A percentile compares a stretch with the other conserved stretches of the same genome.
phyloP scores from a whole-genome alignment of 2,329 filamentous ascomycete species.

The Ustulina deusta region DNA sequence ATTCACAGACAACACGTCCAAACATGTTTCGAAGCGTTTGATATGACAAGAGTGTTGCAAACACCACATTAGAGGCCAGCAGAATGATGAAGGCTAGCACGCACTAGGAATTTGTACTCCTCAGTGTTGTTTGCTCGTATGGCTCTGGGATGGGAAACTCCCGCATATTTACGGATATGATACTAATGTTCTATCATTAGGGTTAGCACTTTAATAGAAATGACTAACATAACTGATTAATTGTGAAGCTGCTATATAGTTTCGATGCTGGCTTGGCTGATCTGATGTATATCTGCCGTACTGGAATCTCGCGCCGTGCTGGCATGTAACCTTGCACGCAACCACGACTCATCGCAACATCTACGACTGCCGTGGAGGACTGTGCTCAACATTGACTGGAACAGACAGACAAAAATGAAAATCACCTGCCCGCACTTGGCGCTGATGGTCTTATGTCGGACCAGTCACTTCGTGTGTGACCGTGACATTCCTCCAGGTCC shows the following conservation, averaged over 20 bases:
- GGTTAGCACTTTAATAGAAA: neutral
- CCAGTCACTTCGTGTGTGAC: constrained; percentile 11
- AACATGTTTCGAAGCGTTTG: constrained; percentile 15
- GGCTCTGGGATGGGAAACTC: neutral
- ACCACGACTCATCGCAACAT: constrained; percentile 1
- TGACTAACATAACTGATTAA: constrained; percentile 4
- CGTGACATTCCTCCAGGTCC: constrained; percentile 5
- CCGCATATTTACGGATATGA: neutral
- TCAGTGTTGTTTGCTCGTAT: constrained; percentile 1
- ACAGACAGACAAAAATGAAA: constrained; percentile 3
- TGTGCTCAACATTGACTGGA: neutral
- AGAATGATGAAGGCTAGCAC: neutral
- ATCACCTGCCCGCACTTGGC: neutral
- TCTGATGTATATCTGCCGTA: constrained; percentile 6
- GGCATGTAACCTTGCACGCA: constrained; percentile 2
- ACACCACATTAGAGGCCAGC: constrained; percentile 1
- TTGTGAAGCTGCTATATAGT: constrained; percentile 4
- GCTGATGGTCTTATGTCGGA: constrained; percentile 1
- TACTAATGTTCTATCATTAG: neutral
- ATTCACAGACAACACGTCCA: neutral
- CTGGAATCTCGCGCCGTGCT: constrained; percentile 3
- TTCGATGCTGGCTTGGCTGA: neutral
- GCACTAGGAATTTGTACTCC: neutral
- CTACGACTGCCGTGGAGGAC: neutral
- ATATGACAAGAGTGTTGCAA: constrained; percentile 14